These are phyloP conservation scores for Fusarium sp. DNA, from an alignment of 2,329 filamentous ascomycete species.

Conservation along the genomic window DNA sequence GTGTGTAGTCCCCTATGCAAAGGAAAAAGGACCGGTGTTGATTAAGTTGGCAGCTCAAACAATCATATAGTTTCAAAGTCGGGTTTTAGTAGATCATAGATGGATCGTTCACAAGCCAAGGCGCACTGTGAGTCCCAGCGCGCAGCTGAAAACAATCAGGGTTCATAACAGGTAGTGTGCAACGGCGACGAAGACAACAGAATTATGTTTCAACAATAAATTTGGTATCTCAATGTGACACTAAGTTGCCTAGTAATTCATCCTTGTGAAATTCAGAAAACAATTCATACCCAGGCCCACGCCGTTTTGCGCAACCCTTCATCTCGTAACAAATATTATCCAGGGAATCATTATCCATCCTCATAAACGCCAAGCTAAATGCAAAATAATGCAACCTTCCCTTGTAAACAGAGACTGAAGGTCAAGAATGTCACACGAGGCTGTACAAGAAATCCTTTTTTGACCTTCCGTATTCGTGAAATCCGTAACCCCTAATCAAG, in stretches of 20 bases:
- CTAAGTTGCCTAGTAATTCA: neutral
- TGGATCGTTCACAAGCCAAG: neutral
- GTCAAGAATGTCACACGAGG: neutral
- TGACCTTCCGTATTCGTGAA: neutral
- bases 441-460: neutral
- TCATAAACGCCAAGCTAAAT: constrained; percentile 42
- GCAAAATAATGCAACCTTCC: constrained; percentile 19
- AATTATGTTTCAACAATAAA: neutral
- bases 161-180: too few relatives aligned
- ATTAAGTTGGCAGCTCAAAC: neutral
- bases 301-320: neutral
- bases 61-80: neutral
- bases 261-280: constrained; percentile 1
- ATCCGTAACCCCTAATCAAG: neutral
- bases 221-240: constrained; percentile 25
- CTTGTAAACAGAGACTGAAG: constrained; percentile 7
- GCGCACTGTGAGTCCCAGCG: neutral
- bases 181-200: neutral
- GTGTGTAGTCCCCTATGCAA: neutral
- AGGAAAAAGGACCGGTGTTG: neutral
- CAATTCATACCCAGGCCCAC: neutral
- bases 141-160: neutral
- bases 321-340: constrained; percentile 9
- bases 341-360: constrained; percentile 27
- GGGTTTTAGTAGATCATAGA: neutral